Conservation (phyloP, 2,329 filamentous ascomycete species). For the Hymenoscyphus occultus region DNA sequence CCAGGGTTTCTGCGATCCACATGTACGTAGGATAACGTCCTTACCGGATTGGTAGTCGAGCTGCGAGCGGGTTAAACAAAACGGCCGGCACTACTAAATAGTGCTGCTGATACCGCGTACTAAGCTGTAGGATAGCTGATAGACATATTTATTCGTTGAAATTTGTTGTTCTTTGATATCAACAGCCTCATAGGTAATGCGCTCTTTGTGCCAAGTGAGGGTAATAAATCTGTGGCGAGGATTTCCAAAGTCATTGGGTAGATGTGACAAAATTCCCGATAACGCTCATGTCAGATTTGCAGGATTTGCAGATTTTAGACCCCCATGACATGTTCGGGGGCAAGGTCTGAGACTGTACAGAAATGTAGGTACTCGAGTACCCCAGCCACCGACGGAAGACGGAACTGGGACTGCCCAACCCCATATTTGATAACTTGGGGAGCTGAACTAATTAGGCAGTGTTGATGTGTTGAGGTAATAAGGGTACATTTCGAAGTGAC, state of each 20-base stretch:
- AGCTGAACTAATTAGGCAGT: neutral
- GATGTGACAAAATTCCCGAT: neutral
- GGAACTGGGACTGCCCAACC: neutral
- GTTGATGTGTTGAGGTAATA: neutral
- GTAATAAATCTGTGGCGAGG: neutral
- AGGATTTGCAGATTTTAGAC: neutral
- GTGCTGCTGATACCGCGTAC: neutral
- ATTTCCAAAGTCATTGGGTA: neutral
- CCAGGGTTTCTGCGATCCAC: conserved; percentile 1
- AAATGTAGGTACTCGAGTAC: neutral
- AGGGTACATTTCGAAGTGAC: neutral
- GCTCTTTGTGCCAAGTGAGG: neutral
- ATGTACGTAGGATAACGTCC: neutral
- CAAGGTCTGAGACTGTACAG: neutral
- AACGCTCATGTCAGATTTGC: conserved; percentile 5
- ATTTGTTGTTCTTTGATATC: neutral
- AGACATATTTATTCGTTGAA: neutral
- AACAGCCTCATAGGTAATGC: neutral
- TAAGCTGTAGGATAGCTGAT: neutral
- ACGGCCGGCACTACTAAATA: neutral
- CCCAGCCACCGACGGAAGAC: neutral
- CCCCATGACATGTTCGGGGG: neutral
- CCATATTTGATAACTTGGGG: neutral
- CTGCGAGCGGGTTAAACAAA: neutral
- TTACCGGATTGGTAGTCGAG: neutral